A percentile compares a stretch with the other conserved stretches of the same genome.
These are phyloP conservation scores for Apiospora malaysiana DNA, from an alignment of 2,329 filamentous ascomycete species.

Conservation along the genomic window DNA sequence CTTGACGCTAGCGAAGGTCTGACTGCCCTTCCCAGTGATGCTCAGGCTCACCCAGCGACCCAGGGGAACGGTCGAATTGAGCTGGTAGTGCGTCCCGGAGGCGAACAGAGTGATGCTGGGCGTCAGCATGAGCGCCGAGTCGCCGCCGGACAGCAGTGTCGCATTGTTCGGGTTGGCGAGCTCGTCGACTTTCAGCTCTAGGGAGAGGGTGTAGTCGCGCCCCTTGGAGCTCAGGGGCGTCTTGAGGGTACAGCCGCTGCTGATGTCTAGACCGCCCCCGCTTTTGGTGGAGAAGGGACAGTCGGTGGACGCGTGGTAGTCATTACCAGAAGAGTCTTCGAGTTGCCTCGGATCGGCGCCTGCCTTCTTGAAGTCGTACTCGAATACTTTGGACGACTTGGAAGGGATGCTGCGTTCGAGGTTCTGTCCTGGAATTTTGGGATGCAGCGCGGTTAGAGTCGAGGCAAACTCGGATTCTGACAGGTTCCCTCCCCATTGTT, in stretches of 20 bases:
- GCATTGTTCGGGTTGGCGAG: slow-evolving; percentile 42
- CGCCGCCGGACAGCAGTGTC: slow-evolving; percentile 48
- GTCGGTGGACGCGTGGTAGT: slow-evolving; percentile 45
- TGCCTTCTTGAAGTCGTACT: slow-evolving; percentile 38
- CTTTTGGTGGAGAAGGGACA: slow-evolving; percentile 38
- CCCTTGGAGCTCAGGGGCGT: slow-evolving; percentile 61
- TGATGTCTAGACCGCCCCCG: slow-evolving; percentile 39
- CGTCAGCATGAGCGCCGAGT: slow-evolving; percentile 50
- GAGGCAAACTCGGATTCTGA: slow-evolving; percentile 44
- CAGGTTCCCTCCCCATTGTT: slow-evolving; percentile 59
- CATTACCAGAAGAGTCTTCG: slow-evolving; percentile 45
- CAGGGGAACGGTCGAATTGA: slow-evolving; percentile 41
- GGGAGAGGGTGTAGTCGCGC: slow-evolving; percentile 59
- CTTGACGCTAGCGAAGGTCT: slow-evolving; percentile 38
- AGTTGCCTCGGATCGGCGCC: slow-evolving; percentile 30
- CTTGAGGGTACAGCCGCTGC: slow-evolving; percentile 45
- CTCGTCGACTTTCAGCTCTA: slow-evolving; percentile 45
- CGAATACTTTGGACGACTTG: slow-evolving; percentile 41
- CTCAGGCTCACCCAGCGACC: slow-evolving; percentile 38
- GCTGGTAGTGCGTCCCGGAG: slow-evolving; percentile 42
- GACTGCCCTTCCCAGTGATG: slow-evolving; percentile 39
- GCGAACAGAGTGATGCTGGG: slow-evolving; percentile 44
- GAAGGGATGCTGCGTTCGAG: slow-evolving; percentile 51
- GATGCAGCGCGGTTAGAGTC: slow-evolving; percentile 46
- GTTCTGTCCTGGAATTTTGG: slow-evolving; percentile 53